Base-by-base conservation (phyloP, 164 flowering plant species). In the Nelumbo lutea region DNA sequence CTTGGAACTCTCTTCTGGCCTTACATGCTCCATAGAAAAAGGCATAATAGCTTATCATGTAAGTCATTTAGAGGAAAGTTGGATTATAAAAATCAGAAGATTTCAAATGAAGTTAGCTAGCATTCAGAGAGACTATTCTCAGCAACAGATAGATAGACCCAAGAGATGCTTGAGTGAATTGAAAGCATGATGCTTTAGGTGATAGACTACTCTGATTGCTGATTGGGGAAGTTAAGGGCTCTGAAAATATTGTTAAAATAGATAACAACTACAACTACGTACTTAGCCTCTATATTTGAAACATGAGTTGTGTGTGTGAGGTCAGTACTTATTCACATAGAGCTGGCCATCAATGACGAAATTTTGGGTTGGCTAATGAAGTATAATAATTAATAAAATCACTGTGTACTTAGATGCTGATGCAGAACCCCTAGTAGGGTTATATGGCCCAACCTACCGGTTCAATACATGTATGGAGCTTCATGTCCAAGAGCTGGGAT, bases 1-100 rank as follows among this genome's bases (percentile, higher is more conserved):
- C 15, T 45, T 65, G 77, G 73, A 61, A 46, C 15, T 70, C 51
- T 74, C 50, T 52, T 65, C 38, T 74, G 77, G 62, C 70, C n/a
- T 53, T 56, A 61, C 8, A 55, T 74, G 61, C 56, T 39, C 55
- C 44, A 52, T 57, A 10, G 59, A 46, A 56, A 39, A 61, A 70
- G 51, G 48, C 8, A 51, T 57, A 70, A 67, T 61, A 66, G 42
- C 40, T 75, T 75, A 61, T 53, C 65, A 40, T 50, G 10, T 15
- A 67, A 40, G 56, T 52, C 52, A 66, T 13, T 11, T 46, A 65
- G n/a, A 48, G 27, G 48, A 51, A 60, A 52, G 3, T 39, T 51
- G 47, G 66, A 42, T 44, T 67, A 38, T 61, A 52, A 58, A 67
- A 43, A 9, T n/a, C 38, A 53, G 39, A 50, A 56, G 3, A 58